These are phyloP conservation scores for Colletotrichum caudatum DNA, from an alignment of 2,329 filamentous ascomycete species.

Conservation along the genomic window DNA sequence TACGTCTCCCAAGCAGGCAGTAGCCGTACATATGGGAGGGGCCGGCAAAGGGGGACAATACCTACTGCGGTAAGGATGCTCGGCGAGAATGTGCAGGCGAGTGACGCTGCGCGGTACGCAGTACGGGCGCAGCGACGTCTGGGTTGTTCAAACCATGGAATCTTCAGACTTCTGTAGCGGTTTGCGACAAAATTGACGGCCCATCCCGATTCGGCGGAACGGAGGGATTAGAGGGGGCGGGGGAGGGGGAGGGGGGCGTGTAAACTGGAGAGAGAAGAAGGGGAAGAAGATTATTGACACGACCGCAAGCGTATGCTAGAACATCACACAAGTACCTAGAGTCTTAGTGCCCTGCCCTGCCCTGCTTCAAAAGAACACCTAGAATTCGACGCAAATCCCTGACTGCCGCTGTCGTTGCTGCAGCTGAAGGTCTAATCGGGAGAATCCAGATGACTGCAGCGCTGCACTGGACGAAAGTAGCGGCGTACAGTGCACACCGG, in stretches of 20 bases:
- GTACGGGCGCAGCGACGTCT: neutral
- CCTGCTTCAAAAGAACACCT: neutral
- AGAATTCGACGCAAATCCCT: neutral
- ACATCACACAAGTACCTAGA: neutral
- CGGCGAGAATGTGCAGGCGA: neutral
- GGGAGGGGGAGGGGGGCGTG: neutral
- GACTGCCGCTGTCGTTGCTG: constrained; percentile 1
- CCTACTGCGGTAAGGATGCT: neutral
- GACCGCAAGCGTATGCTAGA: constrained; percentile 30
- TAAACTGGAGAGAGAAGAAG: neutral
- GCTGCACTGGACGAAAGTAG: constrained; percentile 36
- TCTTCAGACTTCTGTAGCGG: constrained; percentile 40
- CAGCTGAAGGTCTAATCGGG: neutral
- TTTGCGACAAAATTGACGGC: constrained; percentile 25
- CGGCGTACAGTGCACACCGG: constrained; percentile 17
- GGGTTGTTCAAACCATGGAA: constrained; percentile 37
- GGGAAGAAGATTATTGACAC: neutral
- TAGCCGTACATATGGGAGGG: neutral
- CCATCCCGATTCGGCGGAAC: constrained; percentile 43
- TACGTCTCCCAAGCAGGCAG: constrained; percentile 12
- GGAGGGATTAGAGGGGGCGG: constrained; percentile 19
- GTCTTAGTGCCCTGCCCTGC: neutral
- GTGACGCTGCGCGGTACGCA: constrained; percentile 2
- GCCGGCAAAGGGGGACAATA: neutral
- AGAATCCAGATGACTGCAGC: neutral